Evolutionary conservation across 805 yeast species (phyloP), one percentile per base, ranked within the genome.

Genomic region (Spencermartinsiella europaea): DNA sequence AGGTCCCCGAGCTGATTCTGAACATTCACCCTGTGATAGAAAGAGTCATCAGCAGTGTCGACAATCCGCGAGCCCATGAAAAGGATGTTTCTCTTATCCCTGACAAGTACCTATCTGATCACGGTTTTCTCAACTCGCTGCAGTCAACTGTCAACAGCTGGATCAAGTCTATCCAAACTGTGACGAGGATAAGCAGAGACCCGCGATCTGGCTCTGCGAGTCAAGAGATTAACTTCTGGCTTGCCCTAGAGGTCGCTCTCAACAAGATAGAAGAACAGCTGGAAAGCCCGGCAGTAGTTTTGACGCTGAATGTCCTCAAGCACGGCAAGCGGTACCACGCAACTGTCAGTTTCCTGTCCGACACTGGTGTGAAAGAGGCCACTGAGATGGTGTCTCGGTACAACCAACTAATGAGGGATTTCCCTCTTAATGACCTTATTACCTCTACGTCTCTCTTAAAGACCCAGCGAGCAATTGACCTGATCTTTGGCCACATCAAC

Each of bases 201-300:
- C 77, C 84, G 0, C 49, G 65, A 0, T 79, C 75, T 21, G 88
- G 85, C 1, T 65, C 78, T 0, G 72, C 79, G 1, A 67, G 79
- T 0, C 88, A 83, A 35, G 97, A 90, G 57, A 70, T 84, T 2
- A 77, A 73, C 40, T 89, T 85, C 54, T 90, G 97, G 97, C 66
- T 70, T 5, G 76, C 87, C 0, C 71, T 85, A 69, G 91, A 85
- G 55, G 58, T 64, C 1, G 81, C 86, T 0, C 67, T 90, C 37
- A 47, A 55, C 2, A 67, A 79, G 1, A 71, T 85, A 0, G 75
- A 77, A 44, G 68, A 70, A 1, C 95, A 88, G 58, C 63, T 85
- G 1, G 62, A 71, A 2, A 68, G 77, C 0, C 70, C 72, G 0
- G 81, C 77, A 31, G 76, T 87, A 1, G 66, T 64, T 17, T 61